Conservation (phyloP, 2,329 filamentous ascomycete species). For the Hirsutella rhossiliensis region DNA sequence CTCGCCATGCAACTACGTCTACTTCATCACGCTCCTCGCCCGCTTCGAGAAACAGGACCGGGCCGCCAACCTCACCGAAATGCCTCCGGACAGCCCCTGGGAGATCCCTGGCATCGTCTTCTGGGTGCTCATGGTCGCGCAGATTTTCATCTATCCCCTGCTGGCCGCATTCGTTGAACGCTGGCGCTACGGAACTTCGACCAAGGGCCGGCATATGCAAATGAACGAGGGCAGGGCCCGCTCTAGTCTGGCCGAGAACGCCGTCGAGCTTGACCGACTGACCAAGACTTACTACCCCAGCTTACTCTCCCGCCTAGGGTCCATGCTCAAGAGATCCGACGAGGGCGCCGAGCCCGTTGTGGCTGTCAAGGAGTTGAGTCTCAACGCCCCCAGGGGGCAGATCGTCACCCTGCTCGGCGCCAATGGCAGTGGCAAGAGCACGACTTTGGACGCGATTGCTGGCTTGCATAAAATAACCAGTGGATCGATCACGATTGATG, state of each 20-base stretch:
- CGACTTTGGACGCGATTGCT: slow-evolving; percentile 77
- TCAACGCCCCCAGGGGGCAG: slow-evolving; percentile 63
- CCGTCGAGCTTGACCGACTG: slow-evolving; percentile 61
- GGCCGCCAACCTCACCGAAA: slow-evolving; percentile 47
- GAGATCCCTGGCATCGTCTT: slow-evolving; percentile 60
- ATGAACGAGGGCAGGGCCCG: slow-evolving; percentile 16
- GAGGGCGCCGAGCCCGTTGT: slow-evolving; percentile 48
- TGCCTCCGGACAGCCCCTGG: slow-evolving; percentile 55
- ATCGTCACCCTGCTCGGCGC: slow-evolving; percentile 80
- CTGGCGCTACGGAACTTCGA: slow-evolving; percentile 62
- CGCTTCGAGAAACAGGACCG: slow-evolving; percentile 56
- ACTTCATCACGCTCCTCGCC: slow-evolving; percentile 64
- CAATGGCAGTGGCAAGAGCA: slow-evolving; percentile 85
- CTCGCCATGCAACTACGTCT: slow-evolving; percentile 78
- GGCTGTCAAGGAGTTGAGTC: slow-evolving; percentile 64
- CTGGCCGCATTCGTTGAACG: slow-evolving; percentile 66
- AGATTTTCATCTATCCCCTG: slow-evolving; percentile 67
- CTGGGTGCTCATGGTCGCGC: slow-evolving; percentile 65
- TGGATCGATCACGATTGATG: slow-evolving; percentile 67
- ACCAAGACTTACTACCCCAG: slow-evolving; percentile 67
- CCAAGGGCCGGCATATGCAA: slow-evolving; percentile 42
- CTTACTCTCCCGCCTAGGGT: slow-evolving; percentile 42
- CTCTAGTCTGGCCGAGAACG: slow-evolving; percentile 23
- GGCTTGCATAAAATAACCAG: slow-evolving; percentile 67
- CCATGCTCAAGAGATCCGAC: slow-evolving; percentile 19